Evolutionary conservation across 164 flowering plant genomes (phyloP).

Genomic region (Chimonanthus praecox): DNA sequence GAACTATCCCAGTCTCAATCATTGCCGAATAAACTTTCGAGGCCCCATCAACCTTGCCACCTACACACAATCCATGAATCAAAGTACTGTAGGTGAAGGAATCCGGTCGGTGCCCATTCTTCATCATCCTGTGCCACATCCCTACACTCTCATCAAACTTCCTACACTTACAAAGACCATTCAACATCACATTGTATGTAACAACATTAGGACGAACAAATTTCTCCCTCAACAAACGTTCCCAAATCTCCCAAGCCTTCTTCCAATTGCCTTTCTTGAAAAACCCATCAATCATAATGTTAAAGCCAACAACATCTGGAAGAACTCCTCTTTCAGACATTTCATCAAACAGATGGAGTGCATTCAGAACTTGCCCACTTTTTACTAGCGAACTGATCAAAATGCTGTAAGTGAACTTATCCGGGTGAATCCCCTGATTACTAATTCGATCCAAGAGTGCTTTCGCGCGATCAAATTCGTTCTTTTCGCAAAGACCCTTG

Average conservation of each 20-base stretch:
- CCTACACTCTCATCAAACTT: constrained; percentile 35
- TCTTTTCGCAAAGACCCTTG: constrained; percentile 50
- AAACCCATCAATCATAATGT: constrained; percentile 75
- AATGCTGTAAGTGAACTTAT: constrained; percentile 51
- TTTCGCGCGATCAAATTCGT: constrained; percentile 44
- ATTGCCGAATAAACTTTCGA: constrained; percentile 31
- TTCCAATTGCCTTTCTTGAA: constrained; percentile 39
- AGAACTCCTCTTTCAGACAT: constrained; percentile 56
- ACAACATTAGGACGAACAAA: constrained; percentile 40
- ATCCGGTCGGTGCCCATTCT: constrained; percentile 31
- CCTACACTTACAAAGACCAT: constrained; percentile 51
- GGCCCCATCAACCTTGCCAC: constrained; percentile 45
- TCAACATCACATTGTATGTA: constrained; percentile 51
- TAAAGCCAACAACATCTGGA: constrained; percentile 73
- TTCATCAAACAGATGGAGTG: constrained; percentile 73
- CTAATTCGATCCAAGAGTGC: constrained; percentile 47
- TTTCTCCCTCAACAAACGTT: constrained; percentile 26
- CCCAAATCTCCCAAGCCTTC: constrained; percentile 40
- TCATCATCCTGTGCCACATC: constrained; percentile 46
- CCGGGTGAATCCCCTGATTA: constrained; percentile 38
- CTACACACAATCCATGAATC: constrained; percentile 47
- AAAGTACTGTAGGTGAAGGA: constrained; percentile 40
- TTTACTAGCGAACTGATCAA: constrained; percentile 45
- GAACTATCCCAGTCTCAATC: constrained; percentile 25
- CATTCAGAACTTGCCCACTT: constrained; percentile 36